Conservation (phyloP, 495 filamentous ascomycete genomes). For the Aspergillus olivimuriae region DNA sequence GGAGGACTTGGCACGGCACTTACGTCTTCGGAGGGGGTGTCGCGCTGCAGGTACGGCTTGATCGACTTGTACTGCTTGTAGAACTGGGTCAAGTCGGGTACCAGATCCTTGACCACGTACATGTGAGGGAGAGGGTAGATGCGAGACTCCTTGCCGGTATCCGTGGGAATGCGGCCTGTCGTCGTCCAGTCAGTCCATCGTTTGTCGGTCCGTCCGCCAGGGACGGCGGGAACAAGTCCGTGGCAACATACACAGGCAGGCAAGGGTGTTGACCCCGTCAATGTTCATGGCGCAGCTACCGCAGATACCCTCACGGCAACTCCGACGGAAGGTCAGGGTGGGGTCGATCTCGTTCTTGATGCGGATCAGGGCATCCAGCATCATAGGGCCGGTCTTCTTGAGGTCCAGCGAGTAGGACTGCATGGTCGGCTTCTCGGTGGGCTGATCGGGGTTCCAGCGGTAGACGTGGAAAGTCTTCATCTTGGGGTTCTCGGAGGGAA, state of each 20-base stretch:
- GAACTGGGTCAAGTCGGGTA: conserved; percentile 94
- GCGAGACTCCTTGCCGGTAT: conserved; percentile 72
- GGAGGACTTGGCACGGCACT: conserved; percentile 19
- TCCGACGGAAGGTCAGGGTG: conserved; percentile 89
- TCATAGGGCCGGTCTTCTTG: conserved; percentile 98
- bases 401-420: conserved; percentile 89
- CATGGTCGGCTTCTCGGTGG: conserved; percentile 88
- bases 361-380: conserved; percentile 90
- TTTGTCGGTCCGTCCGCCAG: background rate
- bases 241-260: conserved; percentile 79
- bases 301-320: conserved; percentile 96
- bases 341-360: conserved; percentile 99
- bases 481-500: conserved; percentile 46
- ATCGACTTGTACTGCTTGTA: conserved; percentile 99
- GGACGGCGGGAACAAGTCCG: background rate
- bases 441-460: conserved; percentile 93
- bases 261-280: conserved; percentile 92
- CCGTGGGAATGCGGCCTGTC: conserved; percentile 86
- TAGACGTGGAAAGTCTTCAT: conserved; percentile 98
- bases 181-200: background rate
- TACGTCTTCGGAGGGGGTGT: conserved; percentile 71
- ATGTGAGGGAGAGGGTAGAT: conserved; percentile 98
- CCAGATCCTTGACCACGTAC: conserved; percentile 98
- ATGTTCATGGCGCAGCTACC: conserved; percentile 99
- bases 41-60: conserved; percentile 93